Base-by-base conservation (phyloP, 257 asterid genomes). In the Primulina huaijiensis region DNA sequence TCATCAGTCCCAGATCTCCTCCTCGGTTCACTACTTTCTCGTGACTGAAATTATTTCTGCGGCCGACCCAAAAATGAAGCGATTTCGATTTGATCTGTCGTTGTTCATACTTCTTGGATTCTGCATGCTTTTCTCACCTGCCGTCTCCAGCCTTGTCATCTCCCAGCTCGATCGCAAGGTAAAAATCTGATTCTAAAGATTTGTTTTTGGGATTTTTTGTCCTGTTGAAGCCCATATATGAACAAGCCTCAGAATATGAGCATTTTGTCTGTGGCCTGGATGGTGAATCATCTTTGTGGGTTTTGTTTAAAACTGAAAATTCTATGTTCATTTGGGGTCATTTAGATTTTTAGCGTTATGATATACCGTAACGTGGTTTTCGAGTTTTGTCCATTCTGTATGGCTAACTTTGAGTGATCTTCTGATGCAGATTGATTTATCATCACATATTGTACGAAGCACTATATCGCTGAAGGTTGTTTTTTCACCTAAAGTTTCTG, bases 111-210 rank as follows among this genome's bases (percentile, higher is more conserved):
- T 76, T 37, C 52, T 82, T 2, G 76, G 74, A 21, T 62, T 72
- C 53, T 78, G 52, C 62, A 8, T 74, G 53, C 73, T 80, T 20
- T 79, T 71, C 65, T 74, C 89, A 9, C 79, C 82, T 43, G 94
- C 62, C 9, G 65, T 77, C 46, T 87, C 97, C 79, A 94, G 89
- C 87, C 95, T 93, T 14, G 72, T 88, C 65, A 83, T 93, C 72
- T 78, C 94, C 82, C 86, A 85, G 80, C 82, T 83, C 76, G 98
- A 93, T 86, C 97, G 98, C 57, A 80, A 81, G 89, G 98, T 93
- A 78, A 30, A 64, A 12, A 0, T 59, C 12, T 67, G 21, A 64
- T 30, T 46, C 40, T 16, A 8, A 17, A 46, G 23, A 6, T 20
- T 46, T n/a, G 10, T 30, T 67, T 40, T 29, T 27, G 12, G 12